Evolutionary conservation across 768 basidiomycete species (phyloP).

Genomic region (Tylopilus subfusipes): DNA sequence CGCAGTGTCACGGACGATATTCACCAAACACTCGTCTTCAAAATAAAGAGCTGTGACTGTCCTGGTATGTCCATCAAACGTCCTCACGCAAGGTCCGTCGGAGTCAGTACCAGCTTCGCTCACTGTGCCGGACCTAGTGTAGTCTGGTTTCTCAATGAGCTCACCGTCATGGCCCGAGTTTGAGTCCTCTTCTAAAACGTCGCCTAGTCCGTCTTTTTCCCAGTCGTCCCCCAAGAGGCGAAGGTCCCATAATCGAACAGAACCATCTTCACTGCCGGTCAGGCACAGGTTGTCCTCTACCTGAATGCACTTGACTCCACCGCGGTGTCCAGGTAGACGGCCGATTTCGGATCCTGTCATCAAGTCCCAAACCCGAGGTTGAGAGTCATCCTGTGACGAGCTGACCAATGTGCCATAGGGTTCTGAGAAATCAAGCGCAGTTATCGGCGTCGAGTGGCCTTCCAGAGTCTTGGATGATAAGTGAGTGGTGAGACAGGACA

Average conservation of each 20-base stretch:
- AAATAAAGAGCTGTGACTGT: slow-evolving; percentile 93
- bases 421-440: slow-evolving; percentile 91
- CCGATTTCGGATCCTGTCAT: slow-evolving; percentile 86
- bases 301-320: slow-evolving; percentile 84
- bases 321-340: slow-evolving; percentile 75
- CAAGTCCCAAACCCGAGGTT: slow-evolving; percentile 93
- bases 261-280: slow-evolving; percentile 87
- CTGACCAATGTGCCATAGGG: slow-evolving; percentile 94
- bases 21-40: slow-evolving; percentile 88
- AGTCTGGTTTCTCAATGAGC: slow-evolving; percentile 36
- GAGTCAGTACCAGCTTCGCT: slow-evolving; percentile 47
- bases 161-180: slow-evolving; percentile 32
- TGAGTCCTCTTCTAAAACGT: slow-evolving; percentile 64
- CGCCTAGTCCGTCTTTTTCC: slow-evolving; percentile 51
- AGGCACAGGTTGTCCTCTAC: slow-evolving; percentile 89
- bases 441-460: slow-evolving; percentile 76
- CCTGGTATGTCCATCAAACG: slow-evolving; percentile 89
- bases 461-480: slow-evolving; percentile 64
- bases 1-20: slow-evolving; percentile 21
- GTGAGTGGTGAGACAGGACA: slow-evolving; percentile 3
- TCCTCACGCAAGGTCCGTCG: slow-evolving; percentile 52
- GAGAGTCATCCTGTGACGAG: slow-evolving; percentile 79
- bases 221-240: slow-evolving; percentile 74
- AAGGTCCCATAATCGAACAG: slow-evolving; percentile 88
- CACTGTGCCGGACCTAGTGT: slow-evolving; percentile 38